These are phyloP conservation scores for Drechslerella coelobrocha DNA, from an alignment of 2,329 filamentous ascomycete genomes.

Conservation along the genomic window DNA sequence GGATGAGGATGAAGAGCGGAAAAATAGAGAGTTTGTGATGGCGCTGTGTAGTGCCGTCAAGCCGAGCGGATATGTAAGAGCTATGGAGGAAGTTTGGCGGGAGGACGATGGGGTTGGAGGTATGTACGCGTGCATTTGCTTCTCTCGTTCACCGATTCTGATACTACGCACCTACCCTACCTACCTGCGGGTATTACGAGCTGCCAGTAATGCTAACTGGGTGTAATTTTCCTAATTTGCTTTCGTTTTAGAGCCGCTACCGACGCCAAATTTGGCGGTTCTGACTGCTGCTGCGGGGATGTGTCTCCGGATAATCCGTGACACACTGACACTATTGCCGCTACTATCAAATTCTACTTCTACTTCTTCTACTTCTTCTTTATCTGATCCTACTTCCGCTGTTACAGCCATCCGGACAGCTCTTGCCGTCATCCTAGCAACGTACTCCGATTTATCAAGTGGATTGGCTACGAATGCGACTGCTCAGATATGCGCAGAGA, in stretches of 20 bases:
- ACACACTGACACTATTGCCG: not conserved
- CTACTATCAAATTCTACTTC: conserved; percentile 2
- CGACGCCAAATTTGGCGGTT: conserved; percentile 19
- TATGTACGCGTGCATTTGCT: not conserved
- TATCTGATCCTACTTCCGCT: not conserved
- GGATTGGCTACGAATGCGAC: conserved; percentile 23
- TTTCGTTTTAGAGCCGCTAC: too few relatives aligned
- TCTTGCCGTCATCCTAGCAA: conserved; percentile 18
- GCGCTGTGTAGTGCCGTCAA: conserved; percentile 23
- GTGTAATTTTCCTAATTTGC: too few relatives aligned
- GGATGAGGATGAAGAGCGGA: not conserved
- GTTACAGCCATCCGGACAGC: not conserved
- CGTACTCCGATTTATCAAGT: conserved; percentile 5
- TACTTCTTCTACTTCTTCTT: too few relatives aligned
- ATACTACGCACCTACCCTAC: too few relatives aligned
- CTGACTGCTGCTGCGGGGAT: conserved; percentile 15
- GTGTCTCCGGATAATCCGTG: conserved; percentile 12
- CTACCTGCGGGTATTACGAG: not conserved
- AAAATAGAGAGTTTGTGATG: conserved; percentile 7
- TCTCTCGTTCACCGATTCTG: too few relatives aligned
- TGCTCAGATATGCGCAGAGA: conserved; percentile 5
- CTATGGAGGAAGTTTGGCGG: conserved; percentile 21
- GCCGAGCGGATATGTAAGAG: conserved; percentile 13
- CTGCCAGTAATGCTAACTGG: not conserved
- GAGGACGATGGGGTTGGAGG: conserved; percentile 34